Conservation (phyloP, 140 eudicot species). For the Erigeron philadelphicus region DNA sequence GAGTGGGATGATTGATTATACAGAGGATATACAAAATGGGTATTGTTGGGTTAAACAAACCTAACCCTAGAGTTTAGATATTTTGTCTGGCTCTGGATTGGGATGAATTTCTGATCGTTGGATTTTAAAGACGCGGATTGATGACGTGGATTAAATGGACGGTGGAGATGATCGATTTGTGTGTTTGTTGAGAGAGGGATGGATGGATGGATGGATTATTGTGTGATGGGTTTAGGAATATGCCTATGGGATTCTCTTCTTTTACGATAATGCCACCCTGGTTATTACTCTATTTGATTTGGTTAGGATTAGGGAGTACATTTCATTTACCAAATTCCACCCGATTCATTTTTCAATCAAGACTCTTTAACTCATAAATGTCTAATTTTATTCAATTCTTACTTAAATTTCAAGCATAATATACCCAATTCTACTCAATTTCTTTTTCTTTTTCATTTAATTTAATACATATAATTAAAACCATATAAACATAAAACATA, state of each 20-base stretch:
- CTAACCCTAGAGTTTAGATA: slow-evolving; percentile 44
- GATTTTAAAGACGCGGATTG: slow-evolving; percentile 47
- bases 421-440: too few relatives aligned
- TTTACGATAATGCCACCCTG: slow-evolving; percentile 29
- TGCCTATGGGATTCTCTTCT: slow-evolving; percentile 13
- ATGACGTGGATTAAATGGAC: slow-evolving; percentile 52
- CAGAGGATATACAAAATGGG: slow-evolving; percentile 22
- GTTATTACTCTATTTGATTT: too few relatives aligned
- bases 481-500: too few relatives aligned
- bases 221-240: slow-evolving; percentile 15
- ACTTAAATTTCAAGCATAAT: too few relatives aligned
- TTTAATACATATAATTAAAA: too few relatives aligned
- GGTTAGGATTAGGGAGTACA: too few relatives aligned
- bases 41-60: slow-evolving; percentile 51
- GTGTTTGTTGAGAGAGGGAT: slow-evolving; percentile 68
- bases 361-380: too few relatives aligned
- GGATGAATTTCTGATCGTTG: slow-evolving; percentile 31
- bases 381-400: too few relatives aligned
- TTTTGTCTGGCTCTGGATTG: slow-evolving; percentile 32
- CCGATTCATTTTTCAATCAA: too few relatives aligned
- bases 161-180: slow-evolving; percentile 41
- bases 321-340: too few relatives aligned
- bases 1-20: slow-evolving; percentile 26
- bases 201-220: slow-evolving; percentile 14
- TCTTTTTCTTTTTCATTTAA: too few relatives aligned